These are phyloP conservation scores for Dothideomycetes sp. DNA, from an alignment of 2,329 filamentous ascomycete genomes.

Conservation along the genomic window DNA sequence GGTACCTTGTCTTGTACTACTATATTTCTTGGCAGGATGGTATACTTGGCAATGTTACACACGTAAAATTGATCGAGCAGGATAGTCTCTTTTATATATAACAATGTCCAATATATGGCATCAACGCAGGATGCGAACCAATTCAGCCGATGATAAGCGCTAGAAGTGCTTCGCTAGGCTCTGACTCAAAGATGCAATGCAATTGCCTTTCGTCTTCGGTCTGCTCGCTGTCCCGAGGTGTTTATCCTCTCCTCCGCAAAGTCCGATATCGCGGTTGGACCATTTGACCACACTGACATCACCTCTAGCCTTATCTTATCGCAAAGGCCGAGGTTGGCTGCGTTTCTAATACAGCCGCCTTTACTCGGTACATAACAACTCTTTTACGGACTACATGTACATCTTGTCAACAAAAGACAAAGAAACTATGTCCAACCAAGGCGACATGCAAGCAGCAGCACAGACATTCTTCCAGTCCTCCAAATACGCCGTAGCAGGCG, in stretches of 20 bases:
- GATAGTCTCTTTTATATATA: too few relatives aligned
- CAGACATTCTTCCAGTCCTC: slow-evolving; percentile 70
- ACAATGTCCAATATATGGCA: too few relatives aligned
- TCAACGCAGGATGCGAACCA: too few relatives aligned
- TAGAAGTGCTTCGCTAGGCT: neutral
- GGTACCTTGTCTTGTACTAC: neutral
- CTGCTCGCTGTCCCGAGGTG: neutral
- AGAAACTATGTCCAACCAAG: neutral
- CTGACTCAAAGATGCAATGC: neutral
- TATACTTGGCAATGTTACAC: neutral
- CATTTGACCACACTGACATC: too few relatives aligned
- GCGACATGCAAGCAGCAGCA: slow-evolving; percentile 55
- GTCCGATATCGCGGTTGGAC: neutral
- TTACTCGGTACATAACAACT: neutral
- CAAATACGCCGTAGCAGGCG: slow-evolving; percentile 79
- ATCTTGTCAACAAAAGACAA: neutral
- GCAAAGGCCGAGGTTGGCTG: too few relatives aligned
- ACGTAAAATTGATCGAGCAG: neutral
- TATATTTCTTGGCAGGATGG: neutral
- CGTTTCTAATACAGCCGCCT: neutral
- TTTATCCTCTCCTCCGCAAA: neutral
- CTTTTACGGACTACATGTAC: too few relatives aligned
- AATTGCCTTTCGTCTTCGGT: neutral
- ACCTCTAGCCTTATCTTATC: neutral
- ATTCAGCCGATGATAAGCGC: too few relatives aligned